Evolutionary conservation across 2,329 filamentous ascomycete species (phyloP), one percentile per base, ranked within the genome.

Genomic region (Colletotrichum liaoningense): DNA sequence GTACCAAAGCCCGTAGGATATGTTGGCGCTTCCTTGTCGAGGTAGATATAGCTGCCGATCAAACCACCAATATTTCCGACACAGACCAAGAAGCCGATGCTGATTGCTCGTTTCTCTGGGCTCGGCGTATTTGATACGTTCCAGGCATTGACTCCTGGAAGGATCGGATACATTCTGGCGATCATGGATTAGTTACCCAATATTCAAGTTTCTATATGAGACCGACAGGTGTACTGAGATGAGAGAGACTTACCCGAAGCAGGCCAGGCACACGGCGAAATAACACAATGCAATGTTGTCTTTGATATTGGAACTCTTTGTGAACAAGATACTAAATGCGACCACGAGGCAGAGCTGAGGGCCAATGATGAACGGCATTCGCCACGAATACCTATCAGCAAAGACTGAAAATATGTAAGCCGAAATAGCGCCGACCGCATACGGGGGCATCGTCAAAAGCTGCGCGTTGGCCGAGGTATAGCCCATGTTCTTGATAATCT

Each of bases 191-290:
- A 54, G 63, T 35, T 49, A 11, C n/a, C 9, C 24, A 49, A 33
- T 8, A 16, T n/a, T 1, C 4, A 26, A 4, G 26, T 26, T 26
- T 49, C 33, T 30, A 5, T 2, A 28, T 16, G 7, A 26, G 1
- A 24, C 8, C 7, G 16, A 19, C 16, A 16, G 12, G 33, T 8
- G 12, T 49, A 4, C 8, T 8, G 9, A n/a, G 8, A 22, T n/a
- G 5, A 11, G 3, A 3, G 6, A 24, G 35, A 66, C 75, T 75
- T 66, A 79, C 76, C 79, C 80, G 4, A 78, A 72, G 38, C 77
- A 85, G 0, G 85, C 83, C 5, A 88, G 76, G 52, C 83, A 84
- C 35, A 87, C 82, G 1, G 81, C 84, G 62, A 86, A 86, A 73
- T 86, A 86, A 65, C 83, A 83, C 0, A 83, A 75, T 0, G 80